Evolutionary conservation across 208 protist genomes (phyloP), one percentile per base, ranked within the genome.

Genomic region (Trypanosoma grayi): DNA sequence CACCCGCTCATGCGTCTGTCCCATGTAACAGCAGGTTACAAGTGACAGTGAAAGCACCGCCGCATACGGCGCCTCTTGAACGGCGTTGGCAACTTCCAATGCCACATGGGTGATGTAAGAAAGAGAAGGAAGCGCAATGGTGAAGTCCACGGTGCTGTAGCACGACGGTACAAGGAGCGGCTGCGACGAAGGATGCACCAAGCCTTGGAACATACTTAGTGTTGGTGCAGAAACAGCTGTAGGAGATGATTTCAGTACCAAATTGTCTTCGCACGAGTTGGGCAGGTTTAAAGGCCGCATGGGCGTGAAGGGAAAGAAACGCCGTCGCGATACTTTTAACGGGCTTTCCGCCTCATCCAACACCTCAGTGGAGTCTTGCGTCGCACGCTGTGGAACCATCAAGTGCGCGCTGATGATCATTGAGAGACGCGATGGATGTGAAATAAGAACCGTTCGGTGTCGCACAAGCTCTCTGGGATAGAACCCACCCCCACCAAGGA

Each of bases 81-180:
- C 13, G 11, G 60, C 58, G 34, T 61, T 48, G 25, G 47, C 57
- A 6, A 70, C 39, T 22, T 24, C 16, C n/a, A 75, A 46, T 1
- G 61, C 69, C 22, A 75, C 36, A 48, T 75, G 69, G 16, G 69
- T 70, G 30, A 75, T 41, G 22, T 57, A 50, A 20, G 69, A 60
- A 44, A 70, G 40, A 18, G 37, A 27, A 30, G 60, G 69, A 14
- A 75, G 37, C 5, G 62, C 61, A 50, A 75, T 41, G 2, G 62
- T 75, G 22, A 69, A 64, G 33, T 61, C 58, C 18, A 70, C 62
- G 14, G 7, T 28, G 20, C 36, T 31, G 56, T 37, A 47, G 30
- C 37, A 41, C n/a, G 47, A 34, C 10, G 69, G 45, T 18, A 75
- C 18, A 40, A 52, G 37, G 10, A 75, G 39, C 0, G 69, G 46